Evolutionary conservation across 768 basidiomycete species (phyloP), one percentile per base, ranked within the genome.

Genomic region (Mycena chlorophos): DNA sequence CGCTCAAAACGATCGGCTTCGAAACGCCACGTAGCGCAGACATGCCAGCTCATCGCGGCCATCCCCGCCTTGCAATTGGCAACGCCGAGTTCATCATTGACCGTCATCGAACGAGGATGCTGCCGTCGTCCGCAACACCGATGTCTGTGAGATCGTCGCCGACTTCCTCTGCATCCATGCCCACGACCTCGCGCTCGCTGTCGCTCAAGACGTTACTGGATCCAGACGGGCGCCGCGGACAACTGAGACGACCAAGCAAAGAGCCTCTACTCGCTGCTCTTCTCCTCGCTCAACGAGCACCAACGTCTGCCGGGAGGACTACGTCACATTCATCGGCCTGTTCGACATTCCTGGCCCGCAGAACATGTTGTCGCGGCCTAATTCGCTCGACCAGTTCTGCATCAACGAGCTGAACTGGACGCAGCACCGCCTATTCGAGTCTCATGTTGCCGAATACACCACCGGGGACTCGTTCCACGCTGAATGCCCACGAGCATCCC

Each of bases 161-260:
- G 86, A 88, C 39, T 89, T 91, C 69, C 76, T 91, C 14, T 89
- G 89, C 16, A 81, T 91, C 3, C 74, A 78, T 22, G 61, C 81
- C 4, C 66, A 84, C 63, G 84, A 83, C 0, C 79, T 98, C 16
- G 94, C 95, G 68, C 2, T 81, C 90, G 0, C 76, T 99, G 39
- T 91, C 93, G 0, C 96, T 94, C 82, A 91, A 88, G 74, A 94
- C 92, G 43, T 89, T 91, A 72, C 78, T 90, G 37, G 88, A 91
- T 62, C 79, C 84, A 0, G 88, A 91, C 59, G 10, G 84, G 84
- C 51, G 86, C 89, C 3, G 79, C 85, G 2, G 79, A 82, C 60
- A 88, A 89, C 56, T 75, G 87, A 43, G 88, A 91, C 62, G 86
- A 89, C 63, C 80, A 91, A 22, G 85, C 88, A 16, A 80, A 85